A percentile compares a stretch with the other conserved stretches of the same genome.
Evolutionary conservation across 1,284 basidiomycete species (phyloP).

Genomic region (Mycosarcoma mackinlayi): DNA sequence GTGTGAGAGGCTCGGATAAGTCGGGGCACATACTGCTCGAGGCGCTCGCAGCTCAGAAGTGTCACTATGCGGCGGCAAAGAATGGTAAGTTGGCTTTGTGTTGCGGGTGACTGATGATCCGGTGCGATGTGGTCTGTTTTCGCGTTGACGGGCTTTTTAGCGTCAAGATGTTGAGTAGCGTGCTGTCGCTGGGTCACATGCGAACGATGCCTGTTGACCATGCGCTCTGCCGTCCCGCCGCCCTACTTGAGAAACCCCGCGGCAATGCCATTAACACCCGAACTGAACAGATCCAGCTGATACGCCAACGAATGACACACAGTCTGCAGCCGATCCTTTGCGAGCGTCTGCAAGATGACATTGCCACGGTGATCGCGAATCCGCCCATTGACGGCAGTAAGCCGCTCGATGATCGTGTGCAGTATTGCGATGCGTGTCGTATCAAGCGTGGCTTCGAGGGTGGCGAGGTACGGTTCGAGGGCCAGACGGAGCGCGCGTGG

Average conservation of each 20-base stretch:
- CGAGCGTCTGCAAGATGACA: slow-evolving; percentile 20
- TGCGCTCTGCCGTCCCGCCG: too few species aligned
- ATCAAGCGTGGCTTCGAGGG: slow-evolving; percentile 8
- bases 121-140: too few species aligned
- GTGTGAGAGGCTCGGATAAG: too few species aligned
- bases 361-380: slow-evolving; percentile 31
- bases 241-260: not conserved
- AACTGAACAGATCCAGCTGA: slow-evolving; percentile 12
- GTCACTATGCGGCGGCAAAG: too few species aligned
- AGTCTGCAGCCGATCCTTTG: slow-evolving; percentile 27
- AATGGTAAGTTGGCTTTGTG: too few species aligned
- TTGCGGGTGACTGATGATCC: too few species aligned
- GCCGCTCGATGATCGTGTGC: slow-evolving; percentile 1
- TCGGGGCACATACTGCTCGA: too few species aligned
- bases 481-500: slow-evolving; percentile 10
- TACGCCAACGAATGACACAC: slow-evolving; percentile 19
- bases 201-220: too few species aligned
- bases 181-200: too few species aligned
- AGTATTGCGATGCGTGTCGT: not conserved
- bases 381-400: slow-evolving; percentile 12
- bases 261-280: not conserved
- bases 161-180: too few species aligned
- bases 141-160: too few species aligned
- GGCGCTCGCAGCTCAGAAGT: too few species aligned
- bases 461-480: slow-evolving; percentile 7